Evolutionary conservation across 2,329 filamentous ascomycete genomes (phyloP), one percentile per base, ranked within the genome.

Genomic region (Exserohilum rostratum): DNA sequence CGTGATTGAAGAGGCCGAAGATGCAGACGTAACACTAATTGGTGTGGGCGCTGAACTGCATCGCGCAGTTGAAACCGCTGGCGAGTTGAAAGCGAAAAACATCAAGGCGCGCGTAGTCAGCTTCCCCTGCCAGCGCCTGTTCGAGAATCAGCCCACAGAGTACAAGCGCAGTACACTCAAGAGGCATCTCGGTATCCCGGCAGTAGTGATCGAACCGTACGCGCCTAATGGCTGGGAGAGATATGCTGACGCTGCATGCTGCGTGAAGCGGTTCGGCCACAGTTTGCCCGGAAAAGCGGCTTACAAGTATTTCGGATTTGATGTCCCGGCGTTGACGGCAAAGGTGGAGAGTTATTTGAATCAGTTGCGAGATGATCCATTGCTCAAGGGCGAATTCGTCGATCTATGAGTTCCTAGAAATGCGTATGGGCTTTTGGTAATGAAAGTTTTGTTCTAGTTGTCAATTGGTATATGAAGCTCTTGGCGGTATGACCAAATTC

Each of bases 161-260:
- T 83, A 83, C 64, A 79, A 75, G 64, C 76, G 79, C 0, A 61
- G 77, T 1, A 78, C 81, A 1, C 71, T 86, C 40, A 72, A 71
- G 40, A 73, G 76, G 25, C 73, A 77, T 60, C 61, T 55, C 1
- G 58, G 64, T 11, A 73, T 78, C 2, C 81, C 82, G 0, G 72
- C 77, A 1, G 81, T 88, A 13, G 82, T 86, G 4, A 83, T 88
- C 38, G 86, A 88, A 70, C 82, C 84, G 0, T 87, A 85, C 64
- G 78, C 81, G 1, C 76, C 79, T 1, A 82, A 82, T 54, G 83
- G 83, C 0, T 87, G 84, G 84, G 85, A 86, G 71, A 70, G 84
- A 17, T 87, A 86, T 62, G 84, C 83, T 0, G 80, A 85, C 66
- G 84, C 83, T 0, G 82, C 80, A 1, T 78, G 78, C 54, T 81